A percentile compares a stretch with the other conserved stretches of the same genome.
Conservation (phyloP, 345 rosid species). For the Eucalyptus leucophloia region DNA sequence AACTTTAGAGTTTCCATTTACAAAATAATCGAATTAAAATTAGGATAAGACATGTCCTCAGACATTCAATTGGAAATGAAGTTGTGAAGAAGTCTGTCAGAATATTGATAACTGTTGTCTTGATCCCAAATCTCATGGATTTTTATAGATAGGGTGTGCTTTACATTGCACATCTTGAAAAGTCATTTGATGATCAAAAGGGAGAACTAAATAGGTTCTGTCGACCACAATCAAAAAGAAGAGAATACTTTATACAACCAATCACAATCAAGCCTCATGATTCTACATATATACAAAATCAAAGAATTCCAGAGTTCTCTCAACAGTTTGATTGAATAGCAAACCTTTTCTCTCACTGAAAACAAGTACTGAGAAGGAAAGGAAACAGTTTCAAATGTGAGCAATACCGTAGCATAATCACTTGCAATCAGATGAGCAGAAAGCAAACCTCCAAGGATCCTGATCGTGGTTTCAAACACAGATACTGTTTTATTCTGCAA, state of each 20-base stretch:
- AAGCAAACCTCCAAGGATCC: slow-evolving; percentile 95
- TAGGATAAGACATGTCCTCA: not conserved
- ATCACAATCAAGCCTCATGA: not conserved
- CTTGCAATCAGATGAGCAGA: slow-evolving; percentile 98
- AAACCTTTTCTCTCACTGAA: not conserved
- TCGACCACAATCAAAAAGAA: not conserved
- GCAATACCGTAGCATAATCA: slow-evolving; percentile 83
- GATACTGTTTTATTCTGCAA: slow-evolving; percentile 97
- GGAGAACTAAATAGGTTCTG: not conserved
- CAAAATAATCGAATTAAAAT: not conserved
- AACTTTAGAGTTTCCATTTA: not conserved
- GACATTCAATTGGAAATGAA: not conserved
- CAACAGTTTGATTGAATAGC: not conserved
- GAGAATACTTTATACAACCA: not conserved
- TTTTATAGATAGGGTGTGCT: not conserved
- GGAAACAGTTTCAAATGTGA: not conserved
- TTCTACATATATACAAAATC: not conserved
- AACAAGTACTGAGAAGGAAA: not conserved
- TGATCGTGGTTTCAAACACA: slow-evolving; percentile 79
- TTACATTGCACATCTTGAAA: not conserved
- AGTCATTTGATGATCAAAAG: not conserved
- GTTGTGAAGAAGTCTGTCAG: not conserved
- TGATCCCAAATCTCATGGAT: not conserved
- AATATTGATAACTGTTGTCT: not conserved
- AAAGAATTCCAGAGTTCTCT: not conserved